These are phyloP conservation scores for Pythium grandisporangium DNA, from an alignment of 352 stramenopile species.

Conservation along the genomic window DNA sequence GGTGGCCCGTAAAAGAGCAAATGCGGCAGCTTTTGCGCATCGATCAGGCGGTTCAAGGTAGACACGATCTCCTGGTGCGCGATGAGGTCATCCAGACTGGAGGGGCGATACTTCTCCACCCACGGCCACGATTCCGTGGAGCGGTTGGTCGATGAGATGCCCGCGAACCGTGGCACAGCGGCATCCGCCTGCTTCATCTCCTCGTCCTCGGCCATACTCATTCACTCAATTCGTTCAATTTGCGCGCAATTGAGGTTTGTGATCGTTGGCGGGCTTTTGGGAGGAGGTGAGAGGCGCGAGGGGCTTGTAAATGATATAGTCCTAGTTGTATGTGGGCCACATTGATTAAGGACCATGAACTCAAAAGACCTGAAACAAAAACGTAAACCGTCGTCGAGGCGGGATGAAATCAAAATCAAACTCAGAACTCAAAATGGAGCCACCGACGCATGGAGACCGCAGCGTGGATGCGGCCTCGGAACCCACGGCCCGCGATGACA, in stretches of 20 bases:
- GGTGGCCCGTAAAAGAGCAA: slow-evolving; percentile 96
- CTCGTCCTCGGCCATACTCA: slow-evolving; percentile 36
- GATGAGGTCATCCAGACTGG: slow-evolving; percentile 92
- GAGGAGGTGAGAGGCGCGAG: too few species aligned
- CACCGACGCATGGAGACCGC: slow-evolving; percentile 1
- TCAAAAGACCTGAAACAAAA: too few species aligned
- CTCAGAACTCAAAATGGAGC: neutral
- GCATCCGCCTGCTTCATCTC: slow-evolving; percentile 60
- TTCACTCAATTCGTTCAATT: too few species aligned
- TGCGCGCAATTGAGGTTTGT: too few species aligned
- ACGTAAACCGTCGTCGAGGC: too few species aligned
- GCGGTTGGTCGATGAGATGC: slow-evolving; percentile 75
- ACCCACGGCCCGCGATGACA: neutral
- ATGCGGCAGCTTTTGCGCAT: slow-evolving; percentile 95
- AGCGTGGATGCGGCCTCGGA: slow-evolving; percentile 1
- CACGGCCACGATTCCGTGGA: slow-evolving; percentile 89
- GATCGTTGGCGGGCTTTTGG: slow-evolving; percentile 13
- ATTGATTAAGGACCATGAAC: too few species aligned
- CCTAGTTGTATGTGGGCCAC: too few species aligned
- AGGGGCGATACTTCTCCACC: slow-evolving; percentile 98
- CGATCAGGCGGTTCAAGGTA: slow-evolving; percentile 94
- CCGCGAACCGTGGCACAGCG: slow-evolving; percentile 57
- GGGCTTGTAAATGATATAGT: too few species aligned
- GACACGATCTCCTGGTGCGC: slow-evolving; percentile 96
- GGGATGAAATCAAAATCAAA: too few species aligned